Percentiles rank a stretch among this genome's conserved stretches.
phyloP scores from a whole-genome alignment of 352 stramenopile species.

The Pythium sp. region DNA sequence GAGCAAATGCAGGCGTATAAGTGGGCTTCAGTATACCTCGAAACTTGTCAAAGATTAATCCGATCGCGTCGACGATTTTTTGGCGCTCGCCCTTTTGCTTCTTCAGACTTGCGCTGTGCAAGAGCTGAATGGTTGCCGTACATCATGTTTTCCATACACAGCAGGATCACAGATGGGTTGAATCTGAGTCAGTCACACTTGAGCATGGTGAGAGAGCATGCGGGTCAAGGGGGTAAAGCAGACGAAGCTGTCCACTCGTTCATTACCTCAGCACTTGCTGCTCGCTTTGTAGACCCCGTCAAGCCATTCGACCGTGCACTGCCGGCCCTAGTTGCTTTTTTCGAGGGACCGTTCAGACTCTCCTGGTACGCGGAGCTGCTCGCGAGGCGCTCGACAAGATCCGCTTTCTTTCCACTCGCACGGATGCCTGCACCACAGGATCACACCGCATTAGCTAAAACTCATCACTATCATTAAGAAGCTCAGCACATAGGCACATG shows the following conservation, averaged over 20 bases:
- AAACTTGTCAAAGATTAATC: slow-evolving; percentile 59
- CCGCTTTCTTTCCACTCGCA: slow-evolving; percentile 66
- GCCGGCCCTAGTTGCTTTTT: slow-evolving; percentile 22
- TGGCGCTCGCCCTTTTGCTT: slow-evolving; percentile 44
- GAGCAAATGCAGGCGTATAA: neutral
- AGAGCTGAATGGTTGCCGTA: slow-evolving; percentile 1
- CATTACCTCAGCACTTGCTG: slow-evolving; percentile 25
- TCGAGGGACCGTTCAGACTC: slow-evolving; percentile 22
- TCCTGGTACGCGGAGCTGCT: slow-evolving; percentile 47
- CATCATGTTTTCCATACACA: neutral
- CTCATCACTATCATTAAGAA: neutral
- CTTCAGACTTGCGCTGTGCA: slow-evolving; percentile 32
- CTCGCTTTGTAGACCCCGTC: slow-evolving; percentile 32
- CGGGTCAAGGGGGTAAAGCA: no score
- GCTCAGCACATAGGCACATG: neutral
- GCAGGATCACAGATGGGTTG: neutral
- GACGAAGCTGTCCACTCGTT: neutral
- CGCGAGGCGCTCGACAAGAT: slow-evolving; percentile 73
- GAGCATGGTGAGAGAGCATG: no score
- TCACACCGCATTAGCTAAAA: neutral
- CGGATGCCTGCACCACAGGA: slow-evolving; percentile 46
- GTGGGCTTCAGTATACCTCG: slow-evolving; percentile 31
- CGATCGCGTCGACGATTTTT: slow-evolving; percentile 39
- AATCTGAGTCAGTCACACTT: neutral
- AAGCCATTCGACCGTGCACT: slow-evolving; percentile 15